Conservation (phyloP, 306 rosid species). For the Castanea mollissima region DNA sequence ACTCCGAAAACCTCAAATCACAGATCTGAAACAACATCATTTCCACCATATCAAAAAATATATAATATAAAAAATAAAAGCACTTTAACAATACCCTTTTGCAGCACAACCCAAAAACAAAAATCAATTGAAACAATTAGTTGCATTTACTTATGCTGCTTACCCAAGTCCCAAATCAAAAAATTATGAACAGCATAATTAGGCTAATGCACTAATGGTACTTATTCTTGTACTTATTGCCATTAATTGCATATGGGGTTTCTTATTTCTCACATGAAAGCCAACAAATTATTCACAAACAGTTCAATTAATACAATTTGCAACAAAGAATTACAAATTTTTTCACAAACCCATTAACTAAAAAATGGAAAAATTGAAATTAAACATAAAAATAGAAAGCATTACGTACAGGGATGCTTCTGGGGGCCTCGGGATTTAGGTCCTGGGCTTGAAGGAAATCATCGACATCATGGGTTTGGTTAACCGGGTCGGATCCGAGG, state of each 20-base stretch:
- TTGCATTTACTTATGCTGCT: background rate
- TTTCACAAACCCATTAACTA: background rate
- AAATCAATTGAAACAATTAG: background rate
- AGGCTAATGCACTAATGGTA: too few species aligned
- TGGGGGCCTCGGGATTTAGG: slow-evolving; percentile 34
- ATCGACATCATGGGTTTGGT: slow-evolving; percentile 25
- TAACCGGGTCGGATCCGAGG: slow-evolving; percentile 26
- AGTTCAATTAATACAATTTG: background rate
- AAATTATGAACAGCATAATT: background rate
- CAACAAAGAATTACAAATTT: background rate
- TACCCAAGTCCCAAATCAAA: background rate
- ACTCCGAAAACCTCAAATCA: slow-evolving; percentile 43
- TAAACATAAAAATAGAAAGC: background rate
- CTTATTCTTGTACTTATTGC: background rate
- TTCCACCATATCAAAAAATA: background rate
- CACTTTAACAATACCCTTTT: background rate
- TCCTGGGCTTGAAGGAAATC: slow-evolving; percentile 27
- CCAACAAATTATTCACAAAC: background rate
- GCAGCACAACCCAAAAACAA: background rate
- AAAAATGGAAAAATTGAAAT: background rate
- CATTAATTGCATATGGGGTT: too few species aligned
- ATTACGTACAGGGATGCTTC: slow-evolving; percentile 42
- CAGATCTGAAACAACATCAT: slow-evolving; percentile 36
- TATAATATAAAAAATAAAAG: background rate
- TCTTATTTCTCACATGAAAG: background rate